Percentiles rank a stretch among this genome's conserved stretches.
phyloP scores from a whole-genome alignment of 2,329 filamentous ascomycete genomes.

The Meredithiella fracta region DNA sequence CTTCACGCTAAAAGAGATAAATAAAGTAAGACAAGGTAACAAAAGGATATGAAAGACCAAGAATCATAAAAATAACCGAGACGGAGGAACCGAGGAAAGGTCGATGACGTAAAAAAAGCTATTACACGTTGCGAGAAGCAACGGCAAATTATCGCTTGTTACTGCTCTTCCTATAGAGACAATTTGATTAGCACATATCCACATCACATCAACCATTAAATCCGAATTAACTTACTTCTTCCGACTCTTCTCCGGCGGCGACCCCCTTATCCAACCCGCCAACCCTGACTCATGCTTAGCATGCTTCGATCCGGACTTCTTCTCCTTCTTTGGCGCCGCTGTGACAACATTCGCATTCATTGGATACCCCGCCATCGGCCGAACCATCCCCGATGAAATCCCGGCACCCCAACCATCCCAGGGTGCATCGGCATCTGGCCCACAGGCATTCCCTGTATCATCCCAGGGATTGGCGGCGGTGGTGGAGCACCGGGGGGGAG shows the following conservation, averaged over 20 bases:
- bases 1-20: too few relatives aligned
- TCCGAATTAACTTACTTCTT: neutral
- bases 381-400: neutral
- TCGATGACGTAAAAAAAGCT: too few relatives aligned
- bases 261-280: neutral
- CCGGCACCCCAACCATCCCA: neutral
- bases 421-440: neutral
- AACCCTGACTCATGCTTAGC: neutral
- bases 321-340: neutral
- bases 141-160: conserved; percentile 5
- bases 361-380: neutral
- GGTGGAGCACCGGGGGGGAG: neutral
- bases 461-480: neutral
- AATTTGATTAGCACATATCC: neutral
- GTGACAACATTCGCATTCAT: neutral
- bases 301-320: neutral
- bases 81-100: too few relatives aligned
- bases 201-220: neutral
- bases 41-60: too few relatives aligned
- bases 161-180: conserved; percentile 13
- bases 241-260: neutral
- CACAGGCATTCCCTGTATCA: neutral
- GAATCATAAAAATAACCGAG: too few relatives aligned
- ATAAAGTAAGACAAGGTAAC: too few relatives aligned
- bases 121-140: too few relatives aligned